Evolutionary conservation across 352 stramenopile species (phyloP).

Genomic region (Peronosclerospora sorghi): DNA sequence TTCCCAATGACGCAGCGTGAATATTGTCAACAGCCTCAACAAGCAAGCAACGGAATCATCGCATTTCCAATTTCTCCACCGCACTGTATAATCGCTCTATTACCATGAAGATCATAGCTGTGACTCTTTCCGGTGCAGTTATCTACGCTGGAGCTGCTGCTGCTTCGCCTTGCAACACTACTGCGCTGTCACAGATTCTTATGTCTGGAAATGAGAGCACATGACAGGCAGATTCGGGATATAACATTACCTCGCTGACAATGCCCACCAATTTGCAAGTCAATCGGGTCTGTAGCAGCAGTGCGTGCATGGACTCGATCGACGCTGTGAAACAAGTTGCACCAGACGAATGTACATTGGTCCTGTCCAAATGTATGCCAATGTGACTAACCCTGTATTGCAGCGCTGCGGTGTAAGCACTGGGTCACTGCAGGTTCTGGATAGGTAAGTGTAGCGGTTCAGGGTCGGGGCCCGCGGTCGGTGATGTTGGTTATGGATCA

Average conservation of each 20-base stretch:
- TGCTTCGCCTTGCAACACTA: slow-evolving; percentile 17
- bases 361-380: slow-evolving; percentile 11
- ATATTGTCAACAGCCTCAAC: slow-evolving; percentile 9
- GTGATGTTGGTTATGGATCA: slow-evolving; percentile 3
- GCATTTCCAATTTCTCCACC: slow-evolving; percentile 12
- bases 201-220: slow-evolving; percentile 12
- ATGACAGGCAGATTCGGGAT: slow-evolving; percentile 21
- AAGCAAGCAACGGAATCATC: not conserved
- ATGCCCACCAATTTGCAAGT: slow-evolving; percentile 17
- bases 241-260: slow-evolving; percentile 20
- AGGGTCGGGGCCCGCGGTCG: slow-evolving; percentile 4
- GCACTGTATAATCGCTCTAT: too few species aligned
- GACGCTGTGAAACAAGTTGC: slow-evolving; percentile 12
- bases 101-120: slow-evolving; percentile 13
- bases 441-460: slow-evolving; percentile 4
- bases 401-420: slow-evolving; percentile 13
- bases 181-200: slow-evolving; percentile 18
- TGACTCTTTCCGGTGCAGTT: slow-evolving; percentile 5
- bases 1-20: slow-evolving; percentile 4
- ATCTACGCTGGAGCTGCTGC: slow-evolving; percentile 2
- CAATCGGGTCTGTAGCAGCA: slow-evolving; percentile 19
- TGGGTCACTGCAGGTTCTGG: slow-evolving; percentile 1
- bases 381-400: slow-evolving; percentile 17
- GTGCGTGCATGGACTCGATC: slow-evolving; percentile 19
- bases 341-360: slow-evolving; percentile 25